Base-by-base conservation (phyloP, 2,329 filamentous ascomycete species). In the Claviceps purpurea region DNA sequence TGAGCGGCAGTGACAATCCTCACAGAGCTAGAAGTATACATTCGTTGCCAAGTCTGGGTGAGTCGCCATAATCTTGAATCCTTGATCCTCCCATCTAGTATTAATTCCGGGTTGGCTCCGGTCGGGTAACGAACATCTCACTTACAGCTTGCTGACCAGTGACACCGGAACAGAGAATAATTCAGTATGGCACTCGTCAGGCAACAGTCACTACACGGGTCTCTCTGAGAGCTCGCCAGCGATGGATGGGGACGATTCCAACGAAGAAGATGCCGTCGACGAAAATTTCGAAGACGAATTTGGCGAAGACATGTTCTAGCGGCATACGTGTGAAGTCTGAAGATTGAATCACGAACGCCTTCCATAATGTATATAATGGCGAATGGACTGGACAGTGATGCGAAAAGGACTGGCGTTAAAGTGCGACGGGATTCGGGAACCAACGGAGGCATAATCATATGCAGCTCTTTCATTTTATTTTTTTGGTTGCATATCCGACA, bases 41-140 rank as follows among this genome's bases (percentile, higher is more conserved):
- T 4, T 48, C 46, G 14, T 38, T 52, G 40, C 41, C 50, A n/a
- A 49, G 49, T 30, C 37, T 47, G 16, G 52, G 50, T 39, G 30
- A 20, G 50, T 48, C 16, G 10, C 30, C 30, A 34, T 34, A 3
- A 34, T 34, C 30, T 34, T 1, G 18, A 18, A n/a, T n/a, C n/a
- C n/a, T 18, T 18, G 4, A 34, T 34, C 10, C 30, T 34, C 30
- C 11, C 30, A 34, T 34, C 10, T 11, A 11, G 30, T 34, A 11
- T 34, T 8, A 11, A 34, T 11, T 34, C 30, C 30, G 30, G 30
- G 11, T 11, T 11, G 10, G 30, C 30, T 34, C 30, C 30, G 30
- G 8, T 34, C 30, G 10, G 30, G 30, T 34, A 34, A 34, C 4
- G 30, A 34, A 34, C 30, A 34, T 4, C 10, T 34, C 30, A 34